Evolutionary conservation across 2,329 filamentous ascomycete genomes (phyloP).

Genomic region (Magnaporthiopsis rhizophila): DNA sequence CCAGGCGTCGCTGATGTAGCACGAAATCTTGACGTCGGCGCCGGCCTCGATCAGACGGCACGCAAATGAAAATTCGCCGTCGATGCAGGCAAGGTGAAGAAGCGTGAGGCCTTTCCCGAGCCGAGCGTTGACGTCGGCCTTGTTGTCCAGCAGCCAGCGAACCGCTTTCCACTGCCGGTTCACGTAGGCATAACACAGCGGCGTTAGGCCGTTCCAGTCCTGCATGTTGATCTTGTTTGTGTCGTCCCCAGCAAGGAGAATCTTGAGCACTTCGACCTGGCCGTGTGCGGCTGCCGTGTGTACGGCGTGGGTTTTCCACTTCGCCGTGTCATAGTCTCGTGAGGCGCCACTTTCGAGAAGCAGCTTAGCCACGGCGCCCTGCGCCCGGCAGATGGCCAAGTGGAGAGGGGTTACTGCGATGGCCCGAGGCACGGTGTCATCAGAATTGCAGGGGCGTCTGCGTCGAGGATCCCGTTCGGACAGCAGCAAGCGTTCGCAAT

Average conservation of each 20-base stretch:
- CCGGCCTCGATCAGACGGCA: background rate
- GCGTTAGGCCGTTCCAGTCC: background rate
- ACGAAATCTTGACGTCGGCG: background rate
- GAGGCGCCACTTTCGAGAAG: background rate
- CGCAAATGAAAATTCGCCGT: background rate
- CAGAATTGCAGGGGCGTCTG: no score
- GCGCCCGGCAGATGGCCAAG: background rate
- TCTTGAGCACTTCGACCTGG: background rate
- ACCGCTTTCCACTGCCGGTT: background rate
- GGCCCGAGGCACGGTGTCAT: background rate
- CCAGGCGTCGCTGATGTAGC: background rate
- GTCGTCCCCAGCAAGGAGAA: background rate
- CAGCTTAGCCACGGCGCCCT: background rate
- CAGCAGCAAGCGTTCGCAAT: background rate
- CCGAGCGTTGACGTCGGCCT: background rate
- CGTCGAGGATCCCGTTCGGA: background rate
- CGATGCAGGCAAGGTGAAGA: constrained; percentile 1
- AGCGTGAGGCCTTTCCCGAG: background rate
- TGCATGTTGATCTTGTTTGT: background rate
- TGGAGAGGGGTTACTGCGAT: background rate
- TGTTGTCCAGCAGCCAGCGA: background rate
- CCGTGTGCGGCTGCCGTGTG: background rate
- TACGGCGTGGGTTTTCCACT: background rate
- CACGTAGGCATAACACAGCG: background rate
- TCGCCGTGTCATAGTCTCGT: background rate